Percentiles rank a stretch among this genome's conserved stretches.
Conservation (phyloP, 495 filamentous ascomycete genomes). For the Xylaria telfairii region DNA sequence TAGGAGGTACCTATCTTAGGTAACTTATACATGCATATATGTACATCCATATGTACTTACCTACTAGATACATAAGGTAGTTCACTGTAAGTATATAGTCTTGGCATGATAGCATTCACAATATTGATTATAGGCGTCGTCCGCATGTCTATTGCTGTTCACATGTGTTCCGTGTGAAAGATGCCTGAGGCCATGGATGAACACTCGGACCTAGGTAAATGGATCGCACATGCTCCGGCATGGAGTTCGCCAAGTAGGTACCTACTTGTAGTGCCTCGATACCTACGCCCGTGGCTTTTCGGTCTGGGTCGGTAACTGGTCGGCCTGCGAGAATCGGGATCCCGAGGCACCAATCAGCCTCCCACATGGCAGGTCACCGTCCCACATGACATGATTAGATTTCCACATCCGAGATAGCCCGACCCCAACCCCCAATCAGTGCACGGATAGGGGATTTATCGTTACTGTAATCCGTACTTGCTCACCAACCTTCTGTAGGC, state of each 20-base stretch:
- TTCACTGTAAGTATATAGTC: no score
- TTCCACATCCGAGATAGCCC: constrained; percentile 14
- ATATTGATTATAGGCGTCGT: neutral
- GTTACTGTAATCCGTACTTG: no score
- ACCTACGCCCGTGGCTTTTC: neutral
- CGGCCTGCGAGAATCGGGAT: constrained; percentile 22
- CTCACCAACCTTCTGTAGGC: no score
- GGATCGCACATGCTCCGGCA: constrained; percentile 13
- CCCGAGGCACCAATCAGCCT: constrained; percentile 21
- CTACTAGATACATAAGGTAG: no score
- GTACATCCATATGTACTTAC: no score
- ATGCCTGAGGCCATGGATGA: neutral
- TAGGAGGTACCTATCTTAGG: no score
- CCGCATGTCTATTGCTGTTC: neutral
- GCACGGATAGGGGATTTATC: no score
- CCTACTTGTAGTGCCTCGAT: neutral
- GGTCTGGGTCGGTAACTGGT: constrained; percentile 16
- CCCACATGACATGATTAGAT: neutral
- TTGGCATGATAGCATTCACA: neutral
- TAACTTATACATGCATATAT: no score
- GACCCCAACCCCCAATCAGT: constrained; percentile 1
- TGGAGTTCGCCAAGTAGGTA: neutral
- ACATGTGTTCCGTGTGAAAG: neutral
- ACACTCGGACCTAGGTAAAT: constrained; percentile 10
- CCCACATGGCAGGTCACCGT: neutral